These are phyloP conservation scores for Secale cereale DNA, from an alignment of 176 grass and related monocot genomes.

Conservation along the genomic window DNA sequence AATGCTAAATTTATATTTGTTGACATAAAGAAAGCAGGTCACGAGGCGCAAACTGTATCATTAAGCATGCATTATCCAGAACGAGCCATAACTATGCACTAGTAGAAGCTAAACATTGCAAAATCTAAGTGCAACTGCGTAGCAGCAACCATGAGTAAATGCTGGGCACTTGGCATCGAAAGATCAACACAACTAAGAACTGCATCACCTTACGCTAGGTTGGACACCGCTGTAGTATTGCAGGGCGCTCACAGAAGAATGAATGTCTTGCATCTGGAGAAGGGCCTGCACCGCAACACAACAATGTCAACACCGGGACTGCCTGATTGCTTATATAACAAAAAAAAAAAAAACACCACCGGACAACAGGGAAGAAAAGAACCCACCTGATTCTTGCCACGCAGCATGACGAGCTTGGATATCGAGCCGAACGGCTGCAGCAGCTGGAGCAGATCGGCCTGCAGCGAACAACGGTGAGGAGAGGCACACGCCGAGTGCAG, in stretches of 20 bases:
- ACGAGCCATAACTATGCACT: not conserved
- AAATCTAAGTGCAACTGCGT: not conserved
- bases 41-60: not conserved
- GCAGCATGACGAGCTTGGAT: constrained; percentile 83
- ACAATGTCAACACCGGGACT: not conserved
- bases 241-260: constrained; percentile 65
- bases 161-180: not conserved
- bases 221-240: constrained; percentile 88
- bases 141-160: not conserved
- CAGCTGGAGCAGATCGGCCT: constrained; percentile 91
- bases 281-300: constrained; percentile 51
- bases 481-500: not conserved
- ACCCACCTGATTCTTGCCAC: constrained; percentile 87
- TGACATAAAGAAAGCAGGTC: not conserved
- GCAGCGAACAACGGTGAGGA: not conserved
- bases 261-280: constrained; percentile 92
- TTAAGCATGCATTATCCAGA: not conserved
- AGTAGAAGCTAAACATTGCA: not conserved
- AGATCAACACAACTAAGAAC: constrained; percentile 2
- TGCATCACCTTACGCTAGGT: constrained; percentile 74
- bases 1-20: not conserved
- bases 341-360: not conserved
- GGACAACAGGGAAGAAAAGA: not conserved
- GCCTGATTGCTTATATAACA: not conserved
- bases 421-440: constrained; percentile 78